Evolutionary conservation across 2,329 filamentous ascomycete species (phyloP), one percentile per base, ranked within the genome.

Genomic region (Pseudocercospora musae): DNA sequence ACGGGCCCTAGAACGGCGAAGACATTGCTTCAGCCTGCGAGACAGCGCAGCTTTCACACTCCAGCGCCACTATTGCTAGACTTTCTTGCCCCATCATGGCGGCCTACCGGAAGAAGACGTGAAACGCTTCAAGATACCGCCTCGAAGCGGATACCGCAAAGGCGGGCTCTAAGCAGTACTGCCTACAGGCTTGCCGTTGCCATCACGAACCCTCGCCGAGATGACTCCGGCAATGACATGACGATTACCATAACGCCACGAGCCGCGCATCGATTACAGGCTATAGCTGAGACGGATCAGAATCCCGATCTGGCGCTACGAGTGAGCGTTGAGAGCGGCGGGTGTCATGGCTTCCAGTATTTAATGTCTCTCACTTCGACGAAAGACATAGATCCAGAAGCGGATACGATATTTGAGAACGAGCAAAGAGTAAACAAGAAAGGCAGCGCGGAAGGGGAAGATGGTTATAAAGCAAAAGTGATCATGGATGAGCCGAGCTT

Each of bases 321-420:
- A 57, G 90, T 99, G 68, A 89, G 90, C 64, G 93, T 99, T 62
- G 92, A 96, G 73, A 92, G 89, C 60, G 95, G 95, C 66, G 95
- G 95, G 60, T 99, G 95, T 76, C 95, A 99, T 78, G 95, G 95
- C 55, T 99, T 99, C 77, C 95, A 99, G 76, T 99, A 99, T 74
- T 80, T 96, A 52, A 96, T 99, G 91, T 91, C 88, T 15, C 83
- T 98, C 3, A 89, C 91, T 2, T 86, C 79, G 18, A 76, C 76
- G 10, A 78, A 78, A 15, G 82, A 86, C 58, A 78, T 89, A 15
- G 81, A 85, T 56, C 74, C 84, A 25, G 88, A 92, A 63, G 95
- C 98, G 71, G 95, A 99, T 74, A 95, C 90, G 0, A 82, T 98
- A 23, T 96, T 98, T 70, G 86, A 91, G 66, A 91, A 88, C 53